These are phyloP conservation scores for Talaromyces adpressus DNA, from an alignment of 495 filamentous ascomycete species.

Conservation along the genomic window DNA sequence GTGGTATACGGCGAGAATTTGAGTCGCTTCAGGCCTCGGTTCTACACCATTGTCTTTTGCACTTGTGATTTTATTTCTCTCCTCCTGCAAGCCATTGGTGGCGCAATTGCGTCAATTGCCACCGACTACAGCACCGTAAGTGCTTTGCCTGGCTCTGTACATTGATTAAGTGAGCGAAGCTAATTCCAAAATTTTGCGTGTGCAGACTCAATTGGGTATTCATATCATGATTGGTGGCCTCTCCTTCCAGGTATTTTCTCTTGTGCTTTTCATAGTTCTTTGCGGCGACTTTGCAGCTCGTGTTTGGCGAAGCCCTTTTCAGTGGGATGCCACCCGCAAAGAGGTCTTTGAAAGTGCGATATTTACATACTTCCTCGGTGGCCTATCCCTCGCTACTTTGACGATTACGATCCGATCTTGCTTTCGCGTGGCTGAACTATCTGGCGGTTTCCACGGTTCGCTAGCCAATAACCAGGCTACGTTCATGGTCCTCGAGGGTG, in stretches of 20 bases:
- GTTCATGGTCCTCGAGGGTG: slow-evolving; percentile 65
- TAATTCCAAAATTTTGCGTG: background rate
- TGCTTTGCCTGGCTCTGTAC: background rate
- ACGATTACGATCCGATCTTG: slow-evolving; percentile 54
- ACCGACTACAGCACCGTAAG: slow-evolving; percentile 14
- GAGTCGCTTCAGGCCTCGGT: slow-evolving; percentile 41
- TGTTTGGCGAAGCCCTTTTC: slow-evolving; percentile 17
- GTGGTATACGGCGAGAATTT: slow-evolving; percentile 36
- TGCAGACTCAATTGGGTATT: slow-evolving; percentile 31
- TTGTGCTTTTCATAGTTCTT: slow-evolving; percentile 42
- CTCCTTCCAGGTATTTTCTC: slow-evolving; percentile 49
- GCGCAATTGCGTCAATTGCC: slow-evolving; percentile 43
- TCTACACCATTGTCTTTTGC: slow-evolving; percentile 46
- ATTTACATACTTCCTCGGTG: background rate
- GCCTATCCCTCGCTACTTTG: slow-evolving; percentile 42
- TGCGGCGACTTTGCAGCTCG: slow-evolving; percentile 40
- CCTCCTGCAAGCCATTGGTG: slow-evolving; percentile 46
- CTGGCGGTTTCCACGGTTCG: slow-evolving; percentile 48
- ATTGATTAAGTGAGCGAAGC: background rate
- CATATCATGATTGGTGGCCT: slow-evolving; percentile 57
- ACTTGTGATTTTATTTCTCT: slow-evolving; percentile 46
- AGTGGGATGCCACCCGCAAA: background rate
- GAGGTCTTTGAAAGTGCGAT: background rate
- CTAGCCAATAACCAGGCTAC: slow-evolving; percentile 52
- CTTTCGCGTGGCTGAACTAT: slow-evolving; percentile 60